These are phyloP conservation scores for Talaromyces sp. DNA, from an alignment of 2,329 filamentous ascomycete genomes.

Conservation along the genomic window DNA sequence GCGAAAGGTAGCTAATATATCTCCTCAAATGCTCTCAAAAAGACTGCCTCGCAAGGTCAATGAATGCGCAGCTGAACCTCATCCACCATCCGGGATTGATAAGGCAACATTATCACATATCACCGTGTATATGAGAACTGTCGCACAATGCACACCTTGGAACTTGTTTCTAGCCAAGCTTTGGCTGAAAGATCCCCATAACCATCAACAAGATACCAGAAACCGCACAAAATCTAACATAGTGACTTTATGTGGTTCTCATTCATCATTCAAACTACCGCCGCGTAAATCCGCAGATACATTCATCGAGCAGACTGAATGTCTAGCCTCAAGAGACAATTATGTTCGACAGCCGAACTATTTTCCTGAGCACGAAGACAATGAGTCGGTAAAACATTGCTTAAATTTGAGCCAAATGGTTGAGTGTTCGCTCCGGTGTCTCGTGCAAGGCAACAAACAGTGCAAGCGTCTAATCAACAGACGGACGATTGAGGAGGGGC, in stretches of 20 bases:
- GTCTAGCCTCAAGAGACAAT: not conserved
- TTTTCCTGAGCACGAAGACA: no score
- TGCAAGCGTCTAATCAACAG: not conserved
- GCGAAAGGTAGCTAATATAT: conserved; percentile 4
- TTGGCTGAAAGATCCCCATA: conserved; percentile 6
- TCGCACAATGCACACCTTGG: not conserved
- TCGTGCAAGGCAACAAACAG: not conserved
- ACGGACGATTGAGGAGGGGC: not conserved
- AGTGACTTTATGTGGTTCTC: not conserved
- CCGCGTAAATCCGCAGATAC: not conserved
- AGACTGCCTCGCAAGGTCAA: conserved; percentile 9
- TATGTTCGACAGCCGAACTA: not conserved
- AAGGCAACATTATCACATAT: conserved; percentile 9
- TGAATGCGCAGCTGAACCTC: conserved; percentile 5
- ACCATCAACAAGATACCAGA: not conserved
- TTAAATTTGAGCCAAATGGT: not conserved
- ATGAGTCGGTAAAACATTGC: not conserved
- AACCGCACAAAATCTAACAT: not conserved
- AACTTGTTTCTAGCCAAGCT: conserved; percentile 2
- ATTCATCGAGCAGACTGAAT: no score
- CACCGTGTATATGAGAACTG: conserved; percentile 8
- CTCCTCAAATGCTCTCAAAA: not conserved
- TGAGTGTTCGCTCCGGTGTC: not conserved
- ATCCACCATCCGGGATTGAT: conserved; percentile 10
- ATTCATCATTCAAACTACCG: not conserved